Base-by-base conservation (phyloP, 2,329 filamentous ascomycete genomes). In the Ophiobolus disseminans region DNA sequence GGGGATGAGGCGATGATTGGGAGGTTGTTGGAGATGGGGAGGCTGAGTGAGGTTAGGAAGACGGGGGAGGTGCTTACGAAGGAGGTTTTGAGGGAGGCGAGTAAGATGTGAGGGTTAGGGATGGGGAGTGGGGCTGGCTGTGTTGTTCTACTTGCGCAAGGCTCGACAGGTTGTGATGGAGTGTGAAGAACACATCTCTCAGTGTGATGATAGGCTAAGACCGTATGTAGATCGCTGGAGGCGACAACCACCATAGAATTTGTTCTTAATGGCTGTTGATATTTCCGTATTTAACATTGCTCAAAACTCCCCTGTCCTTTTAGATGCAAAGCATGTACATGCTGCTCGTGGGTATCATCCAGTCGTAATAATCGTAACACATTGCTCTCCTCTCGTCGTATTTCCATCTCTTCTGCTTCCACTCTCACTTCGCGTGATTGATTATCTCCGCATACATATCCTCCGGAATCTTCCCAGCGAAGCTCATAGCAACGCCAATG, bases 361-460 rank as follows among this genome's bases (percentile, higher is more conserved):
- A 32, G n/a, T 32, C 30, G n/a, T 32, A 7, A 32, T 14, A 32
- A 3, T 26, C 23, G 11, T 26, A 26, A 26, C 11, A 26, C 11
- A 7, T 6, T 6, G 11, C 30, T 14, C 7, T 14, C 30, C 10
- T 14, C n/a, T 32, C 30, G n/a, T n/a, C n/a, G n/a, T n/a, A n/a
- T n/a, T n/a, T n/a, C 30, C n/a, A 14, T n/a, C 9, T 14, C 30
- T 13, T 2, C 9, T 14, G 16, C 2, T 14, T 11, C n/a, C 10
- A n/a, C 25, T 10, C 16, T 81, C 74, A 92, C 65, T 88, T 88
- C 5, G 93, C 93, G 72, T 99, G 94, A 31, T 82, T 81, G 41
- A 97, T 86, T 65, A 99, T 91, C 70, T 96, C 90, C 40, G 88
- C 86, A 68, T 97, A 99, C 38, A 97, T 81, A 58, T 95, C 89